phyloP scores from a whole-genome alignment of 345 rosid species.

The Brassica rapa region DNA sequence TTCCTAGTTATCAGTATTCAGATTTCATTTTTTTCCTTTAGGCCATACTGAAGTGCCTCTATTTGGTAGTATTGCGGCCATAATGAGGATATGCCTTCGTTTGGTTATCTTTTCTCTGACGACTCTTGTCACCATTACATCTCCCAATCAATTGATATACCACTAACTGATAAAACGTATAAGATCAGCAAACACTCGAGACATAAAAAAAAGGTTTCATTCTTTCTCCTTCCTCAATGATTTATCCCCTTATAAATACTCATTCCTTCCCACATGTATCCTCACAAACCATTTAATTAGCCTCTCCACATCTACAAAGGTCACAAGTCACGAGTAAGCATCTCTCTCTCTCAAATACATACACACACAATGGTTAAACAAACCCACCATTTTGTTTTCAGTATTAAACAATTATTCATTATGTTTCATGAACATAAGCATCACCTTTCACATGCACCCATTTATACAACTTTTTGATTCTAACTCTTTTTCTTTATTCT shows the following conservation, averaged over 20 bases:
- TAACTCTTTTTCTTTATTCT: not conserved
- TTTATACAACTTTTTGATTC: not conserved
- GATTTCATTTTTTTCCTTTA: not conserved
- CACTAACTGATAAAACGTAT: slow-evolving; percentile 17
- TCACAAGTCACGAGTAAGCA: slow-evolving; percentile 19
- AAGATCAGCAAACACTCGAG: slow-evolving; percentile 17
- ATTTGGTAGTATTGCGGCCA: not conserved
- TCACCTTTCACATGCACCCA: slow-evolving; percentile 16
- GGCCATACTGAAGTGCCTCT: not conserved
- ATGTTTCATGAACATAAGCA: not conserved
- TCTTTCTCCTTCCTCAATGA: slow-evolving; percentile 13
- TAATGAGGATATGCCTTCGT: not conserved
- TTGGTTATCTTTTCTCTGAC: slow-evolving; percentile 9
- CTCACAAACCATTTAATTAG: slow-evolving; percentile 21
- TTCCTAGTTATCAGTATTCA: not conserved
- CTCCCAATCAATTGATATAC: slow-evolving; percentile 11
- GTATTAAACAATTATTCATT: not conserved
- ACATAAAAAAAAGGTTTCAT: not conserved
- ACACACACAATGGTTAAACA: not conserved
- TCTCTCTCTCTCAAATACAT: not conserved
- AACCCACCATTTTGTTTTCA: slow-evolving; percentile 4
- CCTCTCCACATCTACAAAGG: slow-evolving; percentile 24
- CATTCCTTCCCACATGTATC: slow-evolving; percentile 12
- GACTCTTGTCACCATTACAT: slow-evolving; percentile 3
- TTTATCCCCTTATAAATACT: slow-evolving; percentile 34